Base-by-base conservation (phyloP, 805 yeast genomes). In the Lachancea sp. region DNA sequence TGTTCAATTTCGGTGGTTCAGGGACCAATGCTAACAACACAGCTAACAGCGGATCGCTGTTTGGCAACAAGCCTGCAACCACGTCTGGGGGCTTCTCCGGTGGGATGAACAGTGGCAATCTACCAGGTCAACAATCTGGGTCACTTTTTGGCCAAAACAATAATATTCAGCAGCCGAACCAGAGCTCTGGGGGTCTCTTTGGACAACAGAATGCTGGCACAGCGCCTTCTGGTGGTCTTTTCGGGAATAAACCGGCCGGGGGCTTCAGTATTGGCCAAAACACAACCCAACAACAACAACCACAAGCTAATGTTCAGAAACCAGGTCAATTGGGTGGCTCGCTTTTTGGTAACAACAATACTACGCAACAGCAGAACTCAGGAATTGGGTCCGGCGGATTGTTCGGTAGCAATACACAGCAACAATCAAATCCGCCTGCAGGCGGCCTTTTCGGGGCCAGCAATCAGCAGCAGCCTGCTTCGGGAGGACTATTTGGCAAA, bases 401-500 rank as follows among this genome's bases (percentile, higher is more conserved):
- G 18, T 26, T 26, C 13, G 31, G 22, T 13, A 16, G 41, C 20
- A 25, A 16, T 25, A 37, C n/a, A 16, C 9, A 55, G 53, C 20
- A 42, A 18, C 16, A 17, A 11, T 18, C 38, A n/a, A 17, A 13
- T 20, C 15, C 49, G 13, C 27, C 47, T 33, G 41, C 38, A 19
- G 22, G 58, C n/a, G 46, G 48, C 20, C 35, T 41, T 8, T 41
- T 41, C 18, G 44, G 44, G 10, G 35, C 27, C 17, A 41, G 68
- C 31, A 47, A 26, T 25, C 43, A 36, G 44, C 46, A 18, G 45
- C 36, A 44, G 53, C 45, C 27, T 52, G 52, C 13, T 40, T 48
- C 64, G 9, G 69, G 69, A 26, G 71, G 71, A 2, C 49, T 69
- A 10, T 69, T 70, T 52, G 71, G 72, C 3, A 68, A 66, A n/a